phyloP scores from a whole-genome alignment of 1,284 basidiomycete species.

The Wolfiporia cocos region DNA sequence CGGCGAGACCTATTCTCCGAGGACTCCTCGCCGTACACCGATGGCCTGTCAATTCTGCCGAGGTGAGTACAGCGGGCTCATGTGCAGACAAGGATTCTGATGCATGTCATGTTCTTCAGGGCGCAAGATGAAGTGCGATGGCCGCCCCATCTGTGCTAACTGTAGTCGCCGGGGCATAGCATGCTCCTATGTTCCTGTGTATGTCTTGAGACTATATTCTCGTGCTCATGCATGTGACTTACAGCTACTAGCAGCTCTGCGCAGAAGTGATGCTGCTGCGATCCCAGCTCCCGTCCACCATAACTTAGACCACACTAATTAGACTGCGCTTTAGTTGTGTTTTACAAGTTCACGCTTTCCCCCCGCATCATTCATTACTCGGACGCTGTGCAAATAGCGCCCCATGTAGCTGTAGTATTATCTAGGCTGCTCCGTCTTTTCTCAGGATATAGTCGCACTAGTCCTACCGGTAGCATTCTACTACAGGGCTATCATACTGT shows the following conservation, averaged over 20 bases:
- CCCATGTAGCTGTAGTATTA: no score
- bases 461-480: no score
- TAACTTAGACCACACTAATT: no score
- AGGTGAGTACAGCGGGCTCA: constrained; percentile 14
- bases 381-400: no score
- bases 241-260: constrained; percentile 7
- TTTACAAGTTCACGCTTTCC: no score
- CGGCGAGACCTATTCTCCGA: constrained; percentile 21
- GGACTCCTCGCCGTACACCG: constrained; percentile 25
- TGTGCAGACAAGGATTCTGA: no score
- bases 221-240: background rate
- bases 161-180: constrained; percentile 26
- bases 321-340: no score
- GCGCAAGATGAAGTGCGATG: constrained; percentile 29
- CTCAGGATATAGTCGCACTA: no score
- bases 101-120: constrained; percentile 12
- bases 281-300: no score
- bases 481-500: no score
- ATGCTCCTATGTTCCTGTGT: constrained; percentile 27
- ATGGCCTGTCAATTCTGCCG: constrained; percentile 29
- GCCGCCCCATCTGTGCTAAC: constrained; percentile 26
- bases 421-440: no score
- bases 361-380: no score
- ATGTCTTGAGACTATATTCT: constrained; percentile 7
- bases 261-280: constrained; percentile 9